These are phyloP conservation scores for Rhodomyrtus tomentosa DNA, from an alignment of 345 rosid genomes.

Conservation along the genomic window DNA sequence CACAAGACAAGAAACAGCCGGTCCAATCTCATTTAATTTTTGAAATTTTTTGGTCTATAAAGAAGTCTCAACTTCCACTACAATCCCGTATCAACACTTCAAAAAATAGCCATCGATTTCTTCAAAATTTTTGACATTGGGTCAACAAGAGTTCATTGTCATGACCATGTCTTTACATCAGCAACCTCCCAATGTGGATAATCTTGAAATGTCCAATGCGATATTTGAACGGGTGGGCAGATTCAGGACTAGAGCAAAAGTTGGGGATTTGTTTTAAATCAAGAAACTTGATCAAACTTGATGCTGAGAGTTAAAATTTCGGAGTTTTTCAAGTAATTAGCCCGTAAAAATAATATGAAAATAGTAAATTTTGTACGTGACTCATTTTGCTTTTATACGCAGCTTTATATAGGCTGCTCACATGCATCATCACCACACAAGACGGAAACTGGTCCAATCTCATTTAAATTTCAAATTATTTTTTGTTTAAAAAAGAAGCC, in stretches of 20 bases:
- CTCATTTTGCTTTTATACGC: background rate
- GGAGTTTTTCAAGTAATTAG: background rate
- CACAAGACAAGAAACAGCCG: background rate
- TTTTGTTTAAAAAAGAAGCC: background rate
- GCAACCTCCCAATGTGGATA: background rate
- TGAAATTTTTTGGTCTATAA: background rate
- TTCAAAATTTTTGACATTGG: background rate
- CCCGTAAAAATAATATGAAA: background rate
- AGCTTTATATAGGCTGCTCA: background rate
- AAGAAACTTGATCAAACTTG: background rate
- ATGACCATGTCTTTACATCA: no score
- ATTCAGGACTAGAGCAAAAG: background rate
- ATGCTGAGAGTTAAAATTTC: rapidly evolving
- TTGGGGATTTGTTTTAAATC: background rate
- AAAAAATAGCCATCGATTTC: background rate
- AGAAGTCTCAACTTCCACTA: background rate
- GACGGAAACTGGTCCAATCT: background rate
- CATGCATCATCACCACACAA: background rate
- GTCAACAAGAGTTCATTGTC: no score
- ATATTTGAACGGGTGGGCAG: background rate
- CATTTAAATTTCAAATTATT: background rate
- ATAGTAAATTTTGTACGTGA: no score
- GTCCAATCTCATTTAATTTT: background rate
- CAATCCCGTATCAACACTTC: rapidly evolving
- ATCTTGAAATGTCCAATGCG: background rate